Evolutionary conservation across 352 stramenopile species (phyloP), one percentile per base, ranked within the genome.

Genomic region (Globisporangium barbulae): DNA sequence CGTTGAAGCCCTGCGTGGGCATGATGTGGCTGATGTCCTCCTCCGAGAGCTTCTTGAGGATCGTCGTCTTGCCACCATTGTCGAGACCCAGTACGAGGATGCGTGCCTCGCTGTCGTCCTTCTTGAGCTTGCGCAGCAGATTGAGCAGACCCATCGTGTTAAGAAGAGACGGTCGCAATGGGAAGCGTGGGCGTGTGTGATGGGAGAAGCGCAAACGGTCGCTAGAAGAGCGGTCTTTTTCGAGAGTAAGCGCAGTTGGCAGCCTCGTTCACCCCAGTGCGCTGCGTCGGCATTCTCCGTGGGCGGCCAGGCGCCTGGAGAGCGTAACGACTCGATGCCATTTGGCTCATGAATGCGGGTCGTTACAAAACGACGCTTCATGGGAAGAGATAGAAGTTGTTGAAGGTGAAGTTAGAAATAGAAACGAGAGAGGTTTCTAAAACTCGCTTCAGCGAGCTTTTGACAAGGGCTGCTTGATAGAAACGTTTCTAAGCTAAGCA

Each of bases 11-110:
- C 77, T 98, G 90, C 44, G 91, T 98, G 6, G 92, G 90, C 83
- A 95, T 97, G 64, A 98, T 97, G 72, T 94, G 79, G 53, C 76
- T 96, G 68, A 98, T 98, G 68, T 98, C 94, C 65, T 99, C 94
- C 63, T 98, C 92, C 48, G 83, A 96, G 52, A 99, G 85, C 70
- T 98, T 98, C 85, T 98, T 99, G 31, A 99, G 80, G 70, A 98
- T 98, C 30, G 94, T 98, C 10, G 95, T 99, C 79, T 99, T 98
- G 59, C 96, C 96, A 42, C 90, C 91, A 72, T 98, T 98, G 80
- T 98, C 96, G 25, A 99, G 81, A 13, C 95, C 95, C 22, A 98
- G 80, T 53, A 99, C 94, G 44, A 99, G 81, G 68, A 99, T 94
- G 53, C 95, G 83, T 41, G 92, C 91, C 71, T 98, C 96, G 64